These are phyloP conservation scores for Beauveria scarabaeidicola DNA, from an alignment of 2,329 filamentous ascomycete species.

Conservation along the genomic window DNA sequence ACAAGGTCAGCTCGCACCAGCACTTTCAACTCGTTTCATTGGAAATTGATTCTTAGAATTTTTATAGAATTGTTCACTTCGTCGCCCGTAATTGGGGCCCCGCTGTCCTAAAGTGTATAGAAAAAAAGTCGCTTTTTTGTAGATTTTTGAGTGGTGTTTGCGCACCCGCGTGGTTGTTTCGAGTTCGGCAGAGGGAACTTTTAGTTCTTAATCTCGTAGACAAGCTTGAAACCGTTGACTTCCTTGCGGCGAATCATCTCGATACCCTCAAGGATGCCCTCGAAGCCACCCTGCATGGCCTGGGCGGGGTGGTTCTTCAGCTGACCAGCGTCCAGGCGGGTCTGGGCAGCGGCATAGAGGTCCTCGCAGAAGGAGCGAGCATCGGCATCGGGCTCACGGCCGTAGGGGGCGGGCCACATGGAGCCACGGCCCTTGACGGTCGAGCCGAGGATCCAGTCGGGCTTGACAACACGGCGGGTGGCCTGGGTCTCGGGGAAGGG, in stretches of 20 bases:
- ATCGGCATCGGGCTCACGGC: conserved; percentile 5
- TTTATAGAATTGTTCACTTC: too few species aligned
- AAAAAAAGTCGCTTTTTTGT: conserved; percentile 4
- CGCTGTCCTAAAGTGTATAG: too few species aligned
- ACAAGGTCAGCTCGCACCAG: background rate
- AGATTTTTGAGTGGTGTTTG: background rate
- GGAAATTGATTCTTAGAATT: too few species aligned
- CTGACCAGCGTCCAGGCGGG: conserved; percentile 10
- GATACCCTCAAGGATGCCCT: conserved; percentile 26
- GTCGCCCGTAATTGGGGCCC: too few species aligned
- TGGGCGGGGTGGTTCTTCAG: conserved; percentile 14
- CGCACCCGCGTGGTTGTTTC: background rate
- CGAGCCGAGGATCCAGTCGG: conserved; percentile 22
- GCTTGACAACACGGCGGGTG: conserved; percentile 14
- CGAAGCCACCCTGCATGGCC: conserved; percentile 18
- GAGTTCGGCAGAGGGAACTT: background rate
- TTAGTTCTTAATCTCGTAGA: conserved; percentile 21
- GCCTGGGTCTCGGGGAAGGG: conserved; percentile 18
- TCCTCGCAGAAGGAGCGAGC: conserved; percentile 8
- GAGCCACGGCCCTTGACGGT: conserved; percentile 19
- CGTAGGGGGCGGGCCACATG: conserved; percentile 17
- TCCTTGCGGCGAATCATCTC: conserved; percentile 22
- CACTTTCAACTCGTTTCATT: background rate
- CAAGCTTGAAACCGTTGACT: conserved; percentile 34
- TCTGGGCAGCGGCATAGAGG: conserved; percentile 10